Conservation (phyloP, 2,329 filamentous ascomycete species). For the Fusarium chuoi region DNA sequence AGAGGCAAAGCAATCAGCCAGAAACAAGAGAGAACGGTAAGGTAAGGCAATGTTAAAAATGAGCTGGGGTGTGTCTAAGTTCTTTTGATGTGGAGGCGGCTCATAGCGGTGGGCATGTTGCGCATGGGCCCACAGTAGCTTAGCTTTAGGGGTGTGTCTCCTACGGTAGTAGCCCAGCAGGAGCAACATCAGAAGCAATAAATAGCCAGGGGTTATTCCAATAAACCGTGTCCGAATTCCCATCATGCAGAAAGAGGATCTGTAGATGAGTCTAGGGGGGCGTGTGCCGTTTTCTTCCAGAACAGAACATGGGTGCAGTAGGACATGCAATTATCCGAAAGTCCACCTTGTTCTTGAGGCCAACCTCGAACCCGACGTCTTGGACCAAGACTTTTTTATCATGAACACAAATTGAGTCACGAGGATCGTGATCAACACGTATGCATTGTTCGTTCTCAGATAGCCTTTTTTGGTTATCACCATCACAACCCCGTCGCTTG, state of each 20-base stretch:
- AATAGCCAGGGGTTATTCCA: constrained; percentile 35
- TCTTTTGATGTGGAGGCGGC: constrained; percentile 12
- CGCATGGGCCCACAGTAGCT: constrained; percentile 14
- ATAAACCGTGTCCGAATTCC: constrained; percentile 24
- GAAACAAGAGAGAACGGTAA: neutral
- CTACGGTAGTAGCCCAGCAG: neutral
- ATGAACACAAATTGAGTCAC: constrained; percentile 24
- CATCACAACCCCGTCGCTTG: neutral
- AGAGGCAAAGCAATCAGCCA: neutral
- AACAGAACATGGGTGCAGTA: constrained; percentile 20
- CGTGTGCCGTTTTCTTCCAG: constrained; percentile 15
- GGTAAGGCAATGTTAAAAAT: neutral
- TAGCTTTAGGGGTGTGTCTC: constrained; percentile 19
- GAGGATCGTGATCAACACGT: constrained; percentile 24
- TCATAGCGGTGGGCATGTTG: constrained; percentile 8
- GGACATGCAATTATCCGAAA: constrained; percentile 27
- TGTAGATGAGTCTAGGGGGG: constrained; percentile 2
- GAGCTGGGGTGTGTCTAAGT: constrained; percentile 15
- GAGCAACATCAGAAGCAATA: neutral
- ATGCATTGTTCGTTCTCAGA: constrained; percentile 11
- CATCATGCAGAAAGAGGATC: constrained; percentile 23
- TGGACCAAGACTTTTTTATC: neutral
- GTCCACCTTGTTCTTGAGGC: constrained; percentile 25
- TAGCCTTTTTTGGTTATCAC: constrained; percentile 4
- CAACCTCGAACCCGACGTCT: constrained; percentile 10